Percentiles rank a stretch among this genome's conserved stretches.
phyloP scores from a whole-genome alignment of 1,139 yeast species.

The Geotrichum siamense region DNA sequence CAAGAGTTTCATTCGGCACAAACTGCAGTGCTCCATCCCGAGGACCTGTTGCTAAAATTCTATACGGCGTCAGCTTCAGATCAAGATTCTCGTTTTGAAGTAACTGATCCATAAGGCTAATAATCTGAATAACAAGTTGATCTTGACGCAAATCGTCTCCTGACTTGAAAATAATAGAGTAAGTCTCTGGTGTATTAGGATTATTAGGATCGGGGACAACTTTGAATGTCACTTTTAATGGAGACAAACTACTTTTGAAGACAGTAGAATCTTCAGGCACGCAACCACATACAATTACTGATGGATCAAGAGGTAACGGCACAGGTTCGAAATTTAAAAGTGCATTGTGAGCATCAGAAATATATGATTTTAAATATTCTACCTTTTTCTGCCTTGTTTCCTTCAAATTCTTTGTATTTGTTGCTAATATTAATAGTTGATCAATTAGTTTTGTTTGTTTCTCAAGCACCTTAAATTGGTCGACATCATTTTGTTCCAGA shows the following conservation, averaged over 20 bases:
- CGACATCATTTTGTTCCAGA: constrained; percentile 23
- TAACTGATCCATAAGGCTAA: constrained; percentile 83
- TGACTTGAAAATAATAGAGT: constrained; percentile 84
- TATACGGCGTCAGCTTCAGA: constrained; percentile 78
- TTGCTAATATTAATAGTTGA: constrained; percentile 40
- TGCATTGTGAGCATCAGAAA: constrained; percentile 37
- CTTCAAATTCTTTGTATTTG: constrained; percentile 41
- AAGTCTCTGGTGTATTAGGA: constrained; percentile 32
- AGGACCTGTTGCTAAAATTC: constrained; percentile 84
- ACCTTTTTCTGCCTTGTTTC: constrained; percentile 54
- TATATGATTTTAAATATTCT: constrained; percentile 37
- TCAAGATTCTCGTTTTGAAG: constrained; percentile 86
- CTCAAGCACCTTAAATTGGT: constrained; percentile 26
- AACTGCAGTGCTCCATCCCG: constrained; percentile 90
- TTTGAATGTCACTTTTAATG: constrained; percentile 72
- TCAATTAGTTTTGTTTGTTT: constrained; percentile 43
- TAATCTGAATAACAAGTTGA: constrained; percentile 89
- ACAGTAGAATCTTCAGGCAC: constrained; percentile 76
- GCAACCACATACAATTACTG: constrained; percentile 61
- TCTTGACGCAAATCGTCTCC: constrained; percentile 97
- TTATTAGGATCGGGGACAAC: constrained; percentile 33
- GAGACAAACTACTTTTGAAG: constrained; percentile 84
- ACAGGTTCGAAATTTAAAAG: constrained; percentile 47
- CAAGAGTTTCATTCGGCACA: constrained; percentile 83
- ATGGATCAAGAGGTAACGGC: constrained; percentile 67